Percentiles rank a stretch among this genome's conserved stretches.
Conservation (phyloP, 2,329 filamentous ascomycete genomes). For the Diplodia corticola region DNA sequence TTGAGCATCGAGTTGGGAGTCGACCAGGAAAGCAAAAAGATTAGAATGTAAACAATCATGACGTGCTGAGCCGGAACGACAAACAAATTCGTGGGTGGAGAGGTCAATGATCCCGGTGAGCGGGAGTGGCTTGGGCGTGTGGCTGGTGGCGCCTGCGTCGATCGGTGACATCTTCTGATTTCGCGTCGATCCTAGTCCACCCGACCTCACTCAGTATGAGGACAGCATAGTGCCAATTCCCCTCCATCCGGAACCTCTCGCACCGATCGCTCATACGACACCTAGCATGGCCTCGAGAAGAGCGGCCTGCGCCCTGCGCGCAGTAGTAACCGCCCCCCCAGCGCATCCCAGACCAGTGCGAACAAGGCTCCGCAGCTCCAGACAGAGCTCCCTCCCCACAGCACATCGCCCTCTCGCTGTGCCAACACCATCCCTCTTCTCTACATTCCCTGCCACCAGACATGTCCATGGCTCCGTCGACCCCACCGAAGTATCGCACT, state of each 20-base stretch:
- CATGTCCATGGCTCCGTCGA: slow-evolving; percentile 57
- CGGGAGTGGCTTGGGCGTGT: slow-evolving; percentile 4
- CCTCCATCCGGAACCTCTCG: too few relatives aligned
- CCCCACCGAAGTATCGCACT: slow-evolving; percentile 86
- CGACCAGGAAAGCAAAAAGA: background rate
- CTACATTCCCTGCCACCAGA: background rate
- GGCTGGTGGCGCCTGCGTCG: background rate
- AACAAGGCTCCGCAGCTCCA: background rate
- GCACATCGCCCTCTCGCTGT: background rate
- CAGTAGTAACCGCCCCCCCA: background rate
- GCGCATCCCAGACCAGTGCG: background rate
- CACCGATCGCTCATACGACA: background rate
- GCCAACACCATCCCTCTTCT: background rate
- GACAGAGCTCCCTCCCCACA: background rate
- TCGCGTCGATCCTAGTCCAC: background rate
- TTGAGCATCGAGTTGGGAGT: background rate
- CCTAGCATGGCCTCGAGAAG: slow-evolving; percentile 1
- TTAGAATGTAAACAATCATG: background rate
- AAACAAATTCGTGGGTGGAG: background rate
- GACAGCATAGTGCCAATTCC: background rate
- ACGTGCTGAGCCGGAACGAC: background rate
- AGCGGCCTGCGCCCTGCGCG: background rate
- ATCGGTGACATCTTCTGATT: slow-evolving; percentile 15
- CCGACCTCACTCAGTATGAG: background rate
- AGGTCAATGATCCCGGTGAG: background rate